Conservation (phyloP, 495 filamentous ascomycete species). For the Hyphodiscus hymeniophilus region DNA sequence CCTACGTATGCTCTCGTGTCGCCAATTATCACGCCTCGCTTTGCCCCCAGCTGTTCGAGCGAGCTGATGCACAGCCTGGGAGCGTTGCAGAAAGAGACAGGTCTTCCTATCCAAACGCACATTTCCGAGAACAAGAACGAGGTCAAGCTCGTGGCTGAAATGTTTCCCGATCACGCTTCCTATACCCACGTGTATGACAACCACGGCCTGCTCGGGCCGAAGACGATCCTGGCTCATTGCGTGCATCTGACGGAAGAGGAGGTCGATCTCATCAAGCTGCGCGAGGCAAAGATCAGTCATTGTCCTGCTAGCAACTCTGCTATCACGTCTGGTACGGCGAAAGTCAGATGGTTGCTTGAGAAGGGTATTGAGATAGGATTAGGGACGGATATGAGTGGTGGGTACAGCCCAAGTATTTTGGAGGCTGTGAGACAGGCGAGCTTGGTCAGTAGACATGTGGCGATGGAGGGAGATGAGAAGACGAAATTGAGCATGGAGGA, state of each 20-base stretch:
- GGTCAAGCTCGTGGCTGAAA: conserved; percentile 52
- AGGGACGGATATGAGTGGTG: conserved; percentile 85
- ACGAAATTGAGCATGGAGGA: conserved; percentile 73
- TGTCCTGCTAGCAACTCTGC: conserved; percentile 82
- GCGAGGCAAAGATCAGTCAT: conserved; percentile 63
- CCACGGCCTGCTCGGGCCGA: conserved; percentile 54
- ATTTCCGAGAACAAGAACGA: conserved; percentile 79
- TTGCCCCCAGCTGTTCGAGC: conserved; percentile 67
- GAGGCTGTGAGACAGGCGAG: conserved; percentile 72
- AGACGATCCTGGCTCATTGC: conserved; percentile 81
- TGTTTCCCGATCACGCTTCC: conserved; percentile 55
- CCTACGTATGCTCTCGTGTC: conserved; percentile 48
- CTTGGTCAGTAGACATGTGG: conserved; percentile 62
- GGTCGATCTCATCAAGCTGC: conserved; percentile 46
- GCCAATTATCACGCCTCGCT: conserved; percentile 85
- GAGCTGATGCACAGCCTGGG: conserved; percentile 55
- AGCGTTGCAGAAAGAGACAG: conserved; percentile 46
- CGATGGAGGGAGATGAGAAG: conserved; percentile 31
- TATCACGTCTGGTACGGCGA: conserved; percentile 64
- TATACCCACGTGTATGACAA: conserved; percentile 80
- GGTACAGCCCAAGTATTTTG: conserved; percentile 70
- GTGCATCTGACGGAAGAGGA: conserved; percentile 66
- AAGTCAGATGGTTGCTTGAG: conserved; percentile 64
- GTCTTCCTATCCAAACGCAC: conserved; percentile 78
- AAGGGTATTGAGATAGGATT: conserved; percentile 70